Percentiles rank a stretch among this genome's conserved stretches.
Conservation (phyloP, 2,329 filamentous ascomycete genomes). For the Trichoderma oligosporum region DNA sequence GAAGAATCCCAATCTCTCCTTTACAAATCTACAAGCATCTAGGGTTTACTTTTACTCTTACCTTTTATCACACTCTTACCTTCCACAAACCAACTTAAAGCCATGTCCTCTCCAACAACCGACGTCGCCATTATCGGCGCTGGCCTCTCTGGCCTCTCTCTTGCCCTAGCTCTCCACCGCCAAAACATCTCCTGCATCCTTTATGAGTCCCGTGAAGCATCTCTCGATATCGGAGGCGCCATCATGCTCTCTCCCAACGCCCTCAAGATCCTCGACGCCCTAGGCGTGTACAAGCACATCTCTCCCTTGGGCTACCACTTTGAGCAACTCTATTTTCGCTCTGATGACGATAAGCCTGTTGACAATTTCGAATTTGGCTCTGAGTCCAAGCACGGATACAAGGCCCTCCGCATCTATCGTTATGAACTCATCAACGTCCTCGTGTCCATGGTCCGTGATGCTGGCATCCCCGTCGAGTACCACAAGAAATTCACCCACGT, state of each 20-base stretch:
- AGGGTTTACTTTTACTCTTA: too few species aligned
- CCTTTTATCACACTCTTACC: background rate
- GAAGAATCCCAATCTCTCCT: too few species aligned
- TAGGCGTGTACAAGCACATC: conserved; percentile 48
- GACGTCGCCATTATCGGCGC: conserved; percentile 33
- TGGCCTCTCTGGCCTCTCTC: conserved; percentile 46
- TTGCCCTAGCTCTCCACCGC: conserved; percentile 52
- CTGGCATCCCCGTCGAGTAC: conserved; percentile 43
- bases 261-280: conserved; percentile 48
- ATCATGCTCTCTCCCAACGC: conserved; percentile 60
- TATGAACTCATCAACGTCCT: conserved; percentile 49
- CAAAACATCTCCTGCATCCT: conserved; percentile 47
- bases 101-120: conserved; percentile 5
- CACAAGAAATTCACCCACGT: conserved; percentile 46
- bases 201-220: conserved; percentile 47
- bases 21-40: too few species aligned
- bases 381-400: conserved; percentile 47
- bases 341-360: conserved; percentile 30
- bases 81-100: background rate
- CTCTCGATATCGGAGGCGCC: conserved; percentile 49
- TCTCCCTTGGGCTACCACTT: conserved; percentile 48
- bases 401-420: conserved; percentile 52
- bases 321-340: conserved; percentile 45
- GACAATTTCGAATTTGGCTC: conserved; percentile 48
- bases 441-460: conserved; percentile 37